Evolutionary conservation across 768 basidiomycete species (phyloP), one percentile per base, ranked within the genome.

Genomic region (Lyophyllum atratum): DNA sequence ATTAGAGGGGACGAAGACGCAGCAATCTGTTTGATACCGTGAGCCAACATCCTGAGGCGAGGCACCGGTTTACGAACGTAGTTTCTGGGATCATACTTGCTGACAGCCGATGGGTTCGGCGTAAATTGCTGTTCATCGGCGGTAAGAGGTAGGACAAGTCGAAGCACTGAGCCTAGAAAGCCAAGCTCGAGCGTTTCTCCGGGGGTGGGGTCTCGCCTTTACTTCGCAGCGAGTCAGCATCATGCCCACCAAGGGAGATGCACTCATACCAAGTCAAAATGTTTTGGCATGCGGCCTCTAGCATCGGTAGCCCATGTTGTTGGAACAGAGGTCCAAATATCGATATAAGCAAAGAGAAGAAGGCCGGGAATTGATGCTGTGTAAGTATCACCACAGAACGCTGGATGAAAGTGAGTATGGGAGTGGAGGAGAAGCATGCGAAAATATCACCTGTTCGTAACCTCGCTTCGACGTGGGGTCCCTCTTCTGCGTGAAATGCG

Each of bases 231-330:
- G 19, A 66, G 53, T 64, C 65, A 66, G 67, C 54, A 50, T 51
- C 52, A 42, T 59, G n/a, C 49, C 51, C 48, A 42, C 19, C 33
- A 43, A 26, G 28, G 54, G 34, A 50, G 25, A 21, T 40, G 47
- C 47, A 52, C 37, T 73, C 85, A 71, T 75, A 95, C 93, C 93
- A 97, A 58, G 80, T 84, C 5, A 91, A 84, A 24, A 94, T 88
- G 58, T 91, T 90, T 64, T 95, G 84, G 67, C 92, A 94, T 2
- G 92, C 92, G 0, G 87, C 83, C 70, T 96, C 93, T 3, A 95
- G 75, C 80, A 93, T 94, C 0, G 90, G 80, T 4, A 83, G 79
- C 4, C 91, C 93, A 59, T 93, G 90, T 22, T 74, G 68, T 57
- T 86, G 82, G 65, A 86, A 91, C 25, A 90, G 70, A 0, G 93